Conservation (phyloP, 768 basidiomycete genomes). For the Boletus edulis region DNA sequence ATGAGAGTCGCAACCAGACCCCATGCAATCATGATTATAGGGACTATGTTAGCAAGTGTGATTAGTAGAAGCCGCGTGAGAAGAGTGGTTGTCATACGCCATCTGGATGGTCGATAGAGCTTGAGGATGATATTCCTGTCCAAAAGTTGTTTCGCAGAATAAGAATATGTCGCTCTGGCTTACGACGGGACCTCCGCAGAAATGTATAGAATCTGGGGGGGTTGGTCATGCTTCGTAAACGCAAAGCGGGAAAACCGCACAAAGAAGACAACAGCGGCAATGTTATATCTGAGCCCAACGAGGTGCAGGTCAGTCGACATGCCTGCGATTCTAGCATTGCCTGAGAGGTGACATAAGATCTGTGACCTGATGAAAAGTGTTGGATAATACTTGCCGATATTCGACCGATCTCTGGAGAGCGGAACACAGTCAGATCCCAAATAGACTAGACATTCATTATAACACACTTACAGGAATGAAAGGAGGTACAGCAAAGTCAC, state of each 20-base stretch:
- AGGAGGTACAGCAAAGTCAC: constrained; percentile 43
- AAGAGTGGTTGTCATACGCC: constrained; percentile 22
- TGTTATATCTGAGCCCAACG: constrained; percentile 34
- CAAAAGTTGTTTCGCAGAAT: background rate
- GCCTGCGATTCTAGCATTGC: constrained; percentile 44
- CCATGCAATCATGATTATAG: constrained; percentile 39
- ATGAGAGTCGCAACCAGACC: constrained; percentile 36
- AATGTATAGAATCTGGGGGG: constrained; percentile 34
- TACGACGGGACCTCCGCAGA: constrained; percentile 37
- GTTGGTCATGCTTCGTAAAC: background rate
- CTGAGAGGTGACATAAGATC: constrained; percentile 17
- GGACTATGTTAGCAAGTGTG: constrained; percentile 29
- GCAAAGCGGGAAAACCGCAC: constrained; percentile 9
- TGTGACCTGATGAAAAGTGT: background rate
- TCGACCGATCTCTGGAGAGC: constrained; percentile 40
- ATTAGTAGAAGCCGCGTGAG: constrained; percentile 1
- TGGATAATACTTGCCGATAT: constrained; percentile 35
- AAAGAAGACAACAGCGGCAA: constrained; percentile 38
- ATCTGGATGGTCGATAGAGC: constrained; percentile 33
- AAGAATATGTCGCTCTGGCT: constrained; percentile 3
- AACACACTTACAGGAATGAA: constrained; percentile 40
- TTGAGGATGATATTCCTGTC: constrained; percentile 37
- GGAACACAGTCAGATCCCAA: background rate
- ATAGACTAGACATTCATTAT: background rate
- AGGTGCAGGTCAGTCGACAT: constrained; percentile 39